Evolutionary conservation across 495 filamentous ascomycete species (phyloP).

Genomic region (Penicillium ucsense): DNA sequence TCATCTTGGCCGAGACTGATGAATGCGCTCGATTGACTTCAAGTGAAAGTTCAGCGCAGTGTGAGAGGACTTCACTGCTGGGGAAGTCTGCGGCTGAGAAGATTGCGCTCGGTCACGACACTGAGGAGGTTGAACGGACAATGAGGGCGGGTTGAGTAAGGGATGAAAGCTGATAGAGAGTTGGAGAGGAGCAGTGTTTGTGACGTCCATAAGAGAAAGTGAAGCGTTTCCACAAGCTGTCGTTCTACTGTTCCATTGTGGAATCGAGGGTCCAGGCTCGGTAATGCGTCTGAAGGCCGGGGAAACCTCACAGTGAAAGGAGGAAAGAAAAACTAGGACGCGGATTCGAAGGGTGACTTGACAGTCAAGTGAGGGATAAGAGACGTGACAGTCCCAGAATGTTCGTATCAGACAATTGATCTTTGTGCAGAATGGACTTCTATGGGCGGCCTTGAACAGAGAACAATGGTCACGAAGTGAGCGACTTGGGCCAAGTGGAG

Average conservation of each 20-base stretch:
- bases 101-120: not conserved
- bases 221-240: slow-evolving; percentile 1
- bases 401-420: too few relatives aligned
- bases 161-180: slow-evolving; percentile 1
- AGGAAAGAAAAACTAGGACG: not conserved
- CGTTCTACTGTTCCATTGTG: slow-evolving; percentile 13
- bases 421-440: too few relatives aligned
- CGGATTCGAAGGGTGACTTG: not conserved
- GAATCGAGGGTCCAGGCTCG: slow-evolving; percentile 2
- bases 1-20: slow-evolving; percentile 19
- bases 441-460: too few relatives aligned
- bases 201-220: slow-evolving; percentile 18
- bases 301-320: not conserved
- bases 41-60: too few relatives aligned
- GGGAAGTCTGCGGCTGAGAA: not conserved
- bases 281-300: not conserved
- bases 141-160: not conserved
- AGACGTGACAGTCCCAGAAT: too few relatives aligned
- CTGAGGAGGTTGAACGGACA: not conserved
- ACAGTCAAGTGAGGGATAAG: too few relatives aligned
- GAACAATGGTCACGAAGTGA: not conserved
- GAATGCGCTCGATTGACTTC: too few relatives aligned
- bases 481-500: not conserved
- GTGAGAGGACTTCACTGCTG: too few relatives aligned
- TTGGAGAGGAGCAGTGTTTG: slow-evolving; percentile 1